Evolutionary conservation across 768 basidiomycete species (phyloP).

Genomic region (Leccinum subtestaceum): DNA sequence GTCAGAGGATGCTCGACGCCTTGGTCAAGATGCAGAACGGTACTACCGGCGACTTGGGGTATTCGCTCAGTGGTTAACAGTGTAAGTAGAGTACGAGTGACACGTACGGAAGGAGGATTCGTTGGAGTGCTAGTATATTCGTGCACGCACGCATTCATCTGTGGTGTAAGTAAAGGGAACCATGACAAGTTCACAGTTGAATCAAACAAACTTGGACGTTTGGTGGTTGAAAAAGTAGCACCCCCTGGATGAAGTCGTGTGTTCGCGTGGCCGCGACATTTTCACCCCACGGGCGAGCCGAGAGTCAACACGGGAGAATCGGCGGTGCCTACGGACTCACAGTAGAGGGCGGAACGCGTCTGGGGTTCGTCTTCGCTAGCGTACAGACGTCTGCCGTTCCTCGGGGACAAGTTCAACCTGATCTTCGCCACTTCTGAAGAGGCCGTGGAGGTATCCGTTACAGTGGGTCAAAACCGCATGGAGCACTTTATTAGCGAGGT

Average conservation of each 20-base stretch:
- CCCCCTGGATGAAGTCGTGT: background rate
- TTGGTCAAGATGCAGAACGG: constrained; percentile 51
- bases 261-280: background rate
- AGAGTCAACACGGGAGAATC: background rate
- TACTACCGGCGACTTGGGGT: constrained; percentile 43
- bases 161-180: background rate
- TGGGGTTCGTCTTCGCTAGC: background rate
- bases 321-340: background rate
- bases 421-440: no score
- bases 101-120: background rate
- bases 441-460: background rate
- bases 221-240: constrained; percentile 7
- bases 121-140: background rate
- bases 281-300: background rate
- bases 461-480: no score
- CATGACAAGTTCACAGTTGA: background rate
- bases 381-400: no score
- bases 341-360: background rate
- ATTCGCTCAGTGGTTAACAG: constrained; percentile 43
- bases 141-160: background rate
- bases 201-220: background rate
- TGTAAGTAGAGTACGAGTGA: background rate
- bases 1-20: constrained; percentile 57
- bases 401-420: no score
- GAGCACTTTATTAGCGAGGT: background rate